Evolutionary conservation across 129 eudicot genomes (phyloP), one percentile per base, ranked within the genome.

Genomic region (Centrapalus pauciflorus): DNA sequence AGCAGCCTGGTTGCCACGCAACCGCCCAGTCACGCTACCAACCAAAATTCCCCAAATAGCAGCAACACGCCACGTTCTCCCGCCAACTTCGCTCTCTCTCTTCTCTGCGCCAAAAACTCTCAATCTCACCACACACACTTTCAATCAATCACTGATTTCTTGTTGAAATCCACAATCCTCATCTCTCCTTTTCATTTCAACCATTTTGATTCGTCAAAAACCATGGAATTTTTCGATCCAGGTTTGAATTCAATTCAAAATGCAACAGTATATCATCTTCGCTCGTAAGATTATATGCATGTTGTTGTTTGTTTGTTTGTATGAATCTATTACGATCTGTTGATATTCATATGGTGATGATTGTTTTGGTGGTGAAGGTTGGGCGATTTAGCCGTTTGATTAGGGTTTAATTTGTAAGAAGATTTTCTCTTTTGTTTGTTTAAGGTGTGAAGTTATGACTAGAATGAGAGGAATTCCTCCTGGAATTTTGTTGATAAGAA

Each of bases 401-500:
- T 61, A 72, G 70, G 70, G 40, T 49, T 34, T 37, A 20, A 1
- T 6, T 5, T 45, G 12, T 11, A n/a, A n/a, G n/a, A n/a, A n/a
- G n/a, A n/a, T n/a, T n/a, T n/a, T n/a, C n/a, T n/a, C n/a, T n/a
- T n/a, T n/a, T n/a, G n/a, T n/a, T n/a, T n/a, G n/a, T n/a, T n/a
- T n/a, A n/a, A n/a, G n/a, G n/a, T n/a, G n/a, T n/a, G n/a, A n/a
- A n/a, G n/a, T n/a, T 9, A 55, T 61, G 55, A 41, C 19, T 27
- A 23, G 60, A 45, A 55, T 46, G 50, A 80, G 94, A 79, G 64
- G 79, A 41, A 69, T 50, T 1, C 96, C 96, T 0, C 84, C 88
- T 27, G 96, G 96, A 26, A 82, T 88, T 67, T 64, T 63, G 49
- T 16, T 84, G 8, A 64, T 88, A 38, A 49, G 84, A 55, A 79